Evolutionary conservation across 345 rosid genomes (phyloP).

Genomic region (Sapria himalayana): DNA sequence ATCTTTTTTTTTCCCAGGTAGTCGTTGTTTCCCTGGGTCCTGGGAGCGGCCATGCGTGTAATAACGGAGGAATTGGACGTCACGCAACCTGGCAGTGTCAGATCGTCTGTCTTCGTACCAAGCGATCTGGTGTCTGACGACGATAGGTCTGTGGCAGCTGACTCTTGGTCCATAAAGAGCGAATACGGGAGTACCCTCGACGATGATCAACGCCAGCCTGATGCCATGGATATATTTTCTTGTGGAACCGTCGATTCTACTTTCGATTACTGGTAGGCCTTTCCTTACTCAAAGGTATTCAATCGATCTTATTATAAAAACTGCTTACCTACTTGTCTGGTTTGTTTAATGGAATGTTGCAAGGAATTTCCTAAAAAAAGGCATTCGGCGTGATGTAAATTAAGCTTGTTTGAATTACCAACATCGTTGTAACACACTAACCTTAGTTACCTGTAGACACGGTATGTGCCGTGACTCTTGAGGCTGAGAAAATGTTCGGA

Average conservation of each 20-base stretch:
- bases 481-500: too few relatives aligned
- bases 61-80: conserved; percentile 12
- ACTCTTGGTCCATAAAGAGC: conserved; percentile 96
- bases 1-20: too few relatives aligned
- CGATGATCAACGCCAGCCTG: conserved; percentile 95
- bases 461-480: too few relatives aligned
- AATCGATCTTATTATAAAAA: too few relatives aligned
- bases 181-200: conserved; percentile 96
- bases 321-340: too few relatives aligned
- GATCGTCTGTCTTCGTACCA: conserved; percentile 3
- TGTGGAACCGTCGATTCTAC: conserved; percentile 50
- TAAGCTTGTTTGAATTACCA: too few relatives aligned
- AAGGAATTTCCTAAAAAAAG: background rate
- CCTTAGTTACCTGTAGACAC: too few relatives aligned
- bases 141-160: conserved; percentile 91
- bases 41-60: conserved; percentile 12
- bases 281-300: too few relatives aligned
- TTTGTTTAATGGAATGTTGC: too few relatives aligned
- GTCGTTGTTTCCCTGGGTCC: too few relatives aligned
- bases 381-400: too few relatives aligned
- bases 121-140: conserved; percentile 79
- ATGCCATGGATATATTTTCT: conserved; percentile 77
- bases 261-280: conserved; percentile 49
- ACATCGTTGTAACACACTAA: too few relatives aligned
- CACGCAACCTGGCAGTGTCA: conserved; percentile 6